Conservation (phyloP, 345 rosid species). For the Eucalyptus camaldulensis region DNA sequence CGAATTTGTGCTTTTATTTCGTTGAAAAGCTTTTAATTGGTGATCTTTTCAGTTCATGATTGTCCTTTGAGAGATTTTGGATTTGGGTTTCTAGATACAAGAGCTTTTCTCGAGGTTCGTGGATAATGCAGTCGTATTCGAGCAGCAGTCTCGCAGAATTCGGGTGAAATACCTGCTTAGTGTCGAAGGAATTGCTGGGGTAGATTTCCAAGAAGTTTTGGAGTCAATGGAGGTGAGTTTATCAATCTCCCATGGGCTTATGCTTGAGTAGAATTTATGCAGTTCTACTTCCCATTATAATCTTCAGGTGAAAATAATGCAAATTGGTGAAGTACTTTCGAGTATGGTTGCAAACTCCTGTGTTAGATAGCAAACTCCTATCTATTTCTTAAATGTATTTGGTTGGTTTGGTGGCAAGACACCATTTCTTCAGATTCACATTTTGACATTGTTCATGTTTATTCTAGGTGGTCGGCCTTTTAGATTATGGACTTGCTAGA, state of each 20-base stretch:
- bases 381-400: background rate
- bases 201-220: constrained; percentile 47
- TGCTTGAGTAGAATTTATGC: background rate
- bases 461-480: constrained; percentile 65
- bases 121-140: constrained; percentile 66
- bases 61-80: constrained; percentile 11
- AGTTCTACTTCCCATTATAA: background rate
- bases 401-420: background rate
- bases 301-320: background rate
- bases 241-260: background rate
- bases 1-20: background rate
- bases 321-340: background rate
- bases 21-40: background rate
- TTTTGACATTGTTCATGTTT: background rate
- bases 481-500: constrained; percentile 85
- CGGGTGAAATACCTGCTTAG: constrained; percentile 38
- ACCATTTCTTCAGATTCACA: background rate
- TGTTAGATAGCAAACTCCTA: background rate
- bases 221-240: constrained; percentile 82
- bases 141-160: constrained; percentile 32
- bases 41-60: background rate
- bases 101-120: constrained; percentile 56
- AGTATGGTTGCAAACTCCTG: background rate
- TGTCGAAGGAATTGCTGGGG: constrained; percentile 32
- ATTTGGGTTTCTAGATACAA: constrained; percentile 90